Conservation (phyloP, 768 basidiomycete genomes). For the Mycena crocata region DNA sequence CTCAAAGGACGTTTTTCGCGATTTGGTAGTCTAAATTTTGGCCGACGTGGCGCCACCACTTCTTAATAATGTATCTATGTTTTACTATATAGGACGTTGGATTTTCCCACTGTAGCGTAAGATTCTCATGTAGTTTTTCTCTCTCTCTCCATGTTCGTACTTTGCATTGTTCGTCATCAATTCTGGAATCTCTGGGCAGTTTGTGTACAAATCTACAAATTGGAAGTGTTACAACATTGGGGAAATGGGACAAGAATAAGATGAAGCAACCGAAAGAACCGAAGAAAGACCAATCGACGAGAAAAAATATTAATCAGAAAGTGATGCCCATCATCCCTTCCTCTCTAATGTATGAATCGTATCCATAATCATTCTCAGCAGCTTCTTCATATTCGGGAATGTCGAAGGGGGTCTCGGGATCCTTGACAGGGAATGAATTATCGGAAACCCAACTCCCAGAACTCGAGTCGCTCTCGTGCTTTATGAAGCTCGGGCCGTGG, state of each 20-base stretch:
- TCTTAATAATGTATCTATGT: slow-evolving; percentile 32
- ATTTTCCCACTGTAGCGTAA: slow-evolving; percentile 25
- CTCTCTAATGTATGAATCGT: slow-evolving; percentile 16
- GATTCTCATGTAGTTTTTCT: slow-evolving; percentile 24
- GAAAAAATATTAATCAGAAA: slow-evolving; percentile 12
- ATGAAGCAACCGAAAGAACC: neutral
- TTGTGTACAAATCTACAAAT: slow-evolving; percentile 22
- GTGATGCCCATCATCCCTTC: slow-evolving; percentile 22
- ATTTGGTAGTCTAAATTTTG: slow-evolving; percentile 80
- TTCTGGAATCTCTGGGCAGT: slow-evolving; percentile 16
- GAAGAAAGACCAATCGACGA: neutral
- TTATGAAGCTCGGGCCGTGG: slow-evolving; percentile 13
- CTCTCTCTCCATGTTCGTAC: slow-evolving; percentile 10
- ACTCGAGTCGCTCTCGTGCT: slow-evolving; percentile 38
- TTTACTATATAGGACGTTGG: slow-evolving; percentile 29
- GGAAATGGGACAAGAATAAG: slow-evolving; percentile 12
- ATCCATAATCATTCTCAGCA: slow-evolving; percentile 10
- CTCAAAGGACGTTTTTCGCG: slow-evolving; percentile 81
- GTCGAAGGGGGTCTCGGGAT: slow-evolving; percentile 20
- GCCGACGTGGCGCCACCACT: slow-evolving; percentile 55
- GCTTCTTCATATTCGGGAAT: slow-evolving; percentile 22
- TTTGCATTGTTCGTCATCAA: slow-evolving; percentile 18
- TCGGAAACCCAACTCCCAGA: slow-evolving; percentile 38
- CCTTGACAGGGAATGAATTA: slow-evolving; percentile 24
- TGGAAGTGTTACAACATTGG: slow-evolving; percentile 21